Evolutionary conservation across 495 filamentous ascomycete species (phyloP).

Genomic region (Lasiosphaeris hirsuta): DNA sequence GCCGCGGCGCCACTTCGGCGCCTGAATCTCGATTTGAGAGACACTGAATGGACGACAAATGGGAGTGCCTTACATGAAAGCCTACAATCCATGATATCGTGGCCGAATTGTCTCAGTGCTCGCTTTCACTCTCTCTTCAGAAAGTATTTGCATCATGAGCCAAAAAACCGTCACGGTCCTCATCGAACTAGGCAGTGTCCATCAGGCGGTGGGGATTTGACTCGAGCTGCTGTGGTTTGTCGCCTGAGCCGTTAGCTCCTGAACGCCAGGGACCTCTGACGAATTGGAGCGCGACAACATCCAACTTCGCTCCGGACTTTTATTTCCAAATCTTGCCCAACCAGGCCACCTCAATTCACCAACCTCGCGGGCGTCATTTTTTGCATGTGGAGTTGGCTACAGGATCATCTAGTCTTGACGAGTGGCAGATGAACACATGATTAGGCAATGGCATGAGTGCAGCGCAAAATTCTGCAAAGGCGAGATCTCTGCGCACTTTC

Average conservation of each 20-base stretch:
- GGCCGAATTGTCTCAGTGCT: too few species aligned
- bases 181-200: too few species aligned
- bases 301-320: background rate
- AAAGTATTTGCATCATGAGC: too few species aligned
- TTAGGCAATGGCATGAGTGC: constrained; percentile 28
- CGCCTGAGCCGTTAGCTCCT: background rate
- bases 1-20: too few species aligned
- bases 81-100: too few species aligned
- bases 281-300: constrained; percentile 29
- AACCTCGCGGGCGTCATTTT: background rate
- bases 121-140: too few species aligned
- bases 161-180: too few species aligned
- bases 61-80: too few species aligned
- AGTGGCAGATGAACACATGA: constrained; percentile 32
- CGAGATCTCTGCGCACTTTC: constrained; percentile 9
- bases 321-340: constrained; percentile 22
- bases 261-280: constrained; percentile 5
- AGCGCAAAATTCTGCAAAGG: constrained; percentile 18
- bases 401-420: constrained; percentile 13
- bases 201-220: background rate
- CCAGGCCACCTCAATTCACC: constrained; percentile 19
- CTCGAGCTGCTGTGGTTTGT: background rate
- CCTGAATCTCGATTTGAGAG: too few species aligned
- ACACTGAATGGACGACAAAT: too few species aligned
- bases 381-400: constrained; percentile 18